Base-by-base conservation (phyloP, 768 basidiomycete genomes). In the Daedaleopsis nitida region DNA sequence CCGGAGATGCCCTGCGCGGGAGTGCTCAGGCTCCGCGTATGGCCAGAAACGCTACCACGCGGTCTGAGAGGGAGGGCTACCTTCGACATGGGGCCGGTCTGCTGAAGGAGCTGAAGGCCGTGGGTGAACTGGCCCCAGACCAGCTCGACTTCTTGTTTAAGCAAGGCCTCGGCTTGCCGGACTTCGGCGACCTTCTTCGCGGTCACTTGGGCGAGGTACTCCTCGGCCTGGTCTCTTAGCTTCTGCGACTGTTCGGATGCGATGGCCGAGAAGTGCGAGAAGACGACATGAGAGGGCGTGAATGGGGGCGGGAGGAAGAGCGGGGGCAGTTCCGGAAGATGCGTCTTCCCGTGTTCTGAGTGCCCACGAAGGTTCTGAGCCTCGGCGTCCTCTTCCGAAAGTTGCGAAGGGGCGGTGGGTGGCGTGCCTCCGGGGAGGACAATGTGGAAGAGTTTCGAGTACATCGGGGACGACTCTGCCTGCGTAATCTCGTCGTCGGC, bases 231-330 rank as follows among this genome's bases (percentile, higher is more conserved):
- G 32, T 77, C 72, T 61, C 89, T 83, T 52, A 85, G 70, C 54
- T 74, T 77, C 43, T 84, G 75, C 0, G 89, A 89, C 66, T 81
- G 75, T 37, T 78, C 72, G 24, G 75, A 70, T 14, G 91, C 91
- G 52, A 86, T 68, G 23, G 80, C 76, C 16, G 86, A 80, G 35
- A 93, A 77, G 70, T 89, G 85, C 45, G 77, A 63, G 68, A 92
- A 93, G 44, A 86, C 82, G 8, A 85, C 84, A 66, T 93, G 88
- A 17, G 87, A 84, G 8, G 91, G 87, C 0, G 87, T 83, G 73
- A 89, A 92, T 17, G 91, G 91, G 21, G 87, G 84, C 17, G 90
- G 90, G 27, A 86, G 84, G 70, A 91, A 88, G 42, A 92, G 74
- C 6, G 87, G 80, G 42, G 81, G 80, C 63, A 89, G 65, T 58